Percentiles rank a stretch among this genome's conserved stretches.
Conservation (phyloP, 2,329 filamentous ascomycete species). For the Botrytis elliptica region DNA sequence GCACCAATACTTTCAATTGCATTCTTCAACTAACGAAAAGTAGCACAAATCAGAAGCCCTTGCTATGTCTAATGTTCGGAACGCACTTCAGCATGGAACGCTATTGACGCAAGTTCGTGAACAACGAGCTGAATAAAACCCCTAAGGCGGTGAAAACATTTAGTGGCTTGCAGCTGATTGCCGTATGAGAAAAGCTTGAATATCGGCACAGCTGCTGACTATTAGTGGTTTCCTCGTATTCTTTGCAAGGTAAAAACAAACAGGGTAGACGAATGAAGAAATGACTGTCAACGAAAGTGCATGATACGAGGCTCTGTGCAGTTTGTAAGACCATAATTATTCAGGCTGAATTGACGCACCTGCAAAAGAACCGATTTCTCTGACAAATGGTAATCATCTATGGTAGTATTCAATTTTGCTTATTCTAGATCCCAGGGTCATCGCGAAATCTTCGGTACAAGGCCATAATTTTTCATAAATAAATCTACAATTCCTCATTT, state of each 20-base stretch:
- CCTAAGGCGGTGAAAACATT: not conserved
- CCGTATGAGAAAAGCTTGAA: not conserved
- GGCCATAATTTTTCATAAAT: not conserved
- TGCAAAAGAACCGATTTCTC: not conserved
- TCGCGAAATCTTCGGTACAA: not conserved
- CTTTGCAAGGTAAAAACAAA: not conserved
- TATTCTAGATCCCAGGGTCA: not conserved
- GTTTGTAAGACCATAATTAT: not conserved
- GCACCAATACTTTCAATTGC: not conserved
- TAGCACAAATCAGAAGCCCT: conserved; percentile 68
- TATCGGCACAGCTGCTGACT: not conserved
- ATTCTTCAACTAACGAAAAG: not conserved
- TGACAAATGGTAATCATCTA: conserved; percentile 8
- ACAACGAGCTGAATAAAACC: conserved; percentile 44
- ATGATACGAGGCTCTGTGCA: conserved; percentile 9
- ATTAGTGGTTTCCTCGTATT: not conserved
- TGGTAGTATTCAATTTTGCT: not conserved
- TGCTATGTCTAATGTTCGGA: conserved; percentile 67
- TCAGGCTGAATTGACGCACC: not conserved
- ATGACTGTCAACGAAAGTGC: conserved; percentile 25
- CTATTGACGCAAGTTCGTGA: conserved; percentile 69
- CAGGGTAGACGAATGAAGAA: not conserved
- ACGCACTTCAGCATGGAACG: conserved; percentile 58
- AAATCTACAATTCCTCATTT: not conserved
- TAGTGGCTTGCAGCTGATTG: conserved; percentile 1